Percentiles rank a stretch among this genome's conserved stretches.
Evolutionary conservation across 768 basidiomycete genomes (phyloP).

Genomic region (Lactifluus pinguis): DNA sequence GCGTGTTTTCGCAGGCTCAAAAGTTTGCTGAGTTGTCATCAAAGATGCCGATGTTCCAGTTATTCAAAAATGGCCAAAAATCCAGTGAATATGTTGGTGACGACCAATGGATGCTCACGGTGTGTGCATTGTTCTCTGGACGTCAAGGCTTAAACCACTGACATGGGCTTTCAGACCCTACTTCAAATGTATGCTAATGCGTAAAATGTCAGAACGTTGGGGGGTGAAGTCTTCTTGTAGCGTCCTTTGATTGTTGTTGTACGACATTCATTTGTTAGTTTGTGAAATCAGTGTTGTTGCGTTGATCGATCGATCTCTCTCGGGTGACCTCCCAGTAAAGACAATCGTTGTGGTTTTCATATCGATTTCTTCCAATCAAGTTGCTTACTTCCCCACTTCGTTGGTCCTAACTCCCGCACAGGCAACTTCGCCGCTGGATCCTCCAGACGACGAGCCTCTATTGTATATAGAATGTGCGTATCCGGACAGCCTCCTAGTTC

Average conservation of each 20-base stretch:
- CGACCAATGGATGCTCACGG: constrained; percentile 33
- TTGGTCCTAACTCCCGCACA: not conserved
- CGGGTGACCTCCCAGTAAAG: too few relatives aligned
- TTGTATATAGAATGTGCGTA: constrained; percentile 13
- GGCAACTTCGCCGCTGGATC: not conserved
- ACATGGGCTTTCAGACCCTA: not conserved
- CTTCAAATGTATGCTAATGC: too few relatives aligned
- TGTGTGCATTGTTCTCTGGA: constrained; percentile 15
- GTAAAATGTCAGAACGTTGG: too few relatives aligned
- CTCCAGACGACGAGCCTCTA: not conserved
- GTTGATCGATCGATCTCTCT: too few relatives aligned
- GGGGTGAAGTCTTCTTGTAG: too few relatives aligned
- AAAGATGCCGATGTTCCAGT: constrained; percentile 38
- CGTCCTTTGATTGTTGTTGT: not conserved
- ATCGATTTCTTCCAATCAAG: too few relatives aligned
- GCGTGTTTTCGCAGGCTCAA: not conserved
- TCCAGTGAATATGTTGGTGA: constrained; percentile 41
- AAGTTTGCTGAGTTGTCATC: not conserved
- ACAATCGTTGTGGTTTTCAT: too few relatives aligned
- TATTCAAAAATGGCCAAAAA: constrained; percentile 32
- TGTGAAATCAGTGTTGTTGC: too few relatives aligned
- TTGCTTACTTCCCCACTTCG: not conserved
- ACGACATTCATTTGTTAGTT: not conserved
- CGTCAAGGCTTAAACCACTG: not conserved
- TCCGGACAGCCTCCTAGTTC: not conserved